Base-by-base conservation (phyloP, 108 stramenopile genomes). In the Nitzschia palea region DNA sequence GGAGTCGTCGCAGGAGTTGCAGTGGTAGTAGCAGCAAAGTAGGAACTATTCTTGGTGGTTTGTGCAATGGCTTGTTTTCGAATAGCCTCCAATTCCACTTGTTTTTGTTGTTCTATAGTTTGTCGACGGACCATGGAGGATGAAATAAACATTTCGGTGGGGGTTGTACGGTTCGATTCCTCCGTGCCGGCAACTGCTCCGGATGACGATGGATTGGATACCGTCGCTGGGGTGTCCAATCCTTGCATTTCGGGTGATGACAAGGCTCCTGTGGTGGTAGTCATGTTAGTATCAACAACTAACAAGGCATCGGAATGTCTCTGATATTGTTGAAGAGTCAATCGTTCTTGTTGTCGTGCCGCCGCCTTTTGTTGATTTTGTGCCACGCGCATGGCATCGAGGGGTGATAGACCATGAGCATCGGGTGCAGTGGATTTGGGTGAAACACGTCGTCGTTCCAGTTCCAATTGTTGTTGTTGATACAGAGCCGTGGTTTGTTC, bases 351-450 rank as follows among this genome's bases (percentile, higher is more conserved):
- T 20, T 48, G 17, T 18, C 47, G 47, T 20, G 9, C 47, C 47
- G 47, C 47, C 17, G 47, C 47, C 47, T 48, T 48, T 48, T 48
- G 47, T 48, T 48, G 47, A 48, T 48, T 48, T 48, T 48, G 47
- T 18, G 47, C 47, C 4, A 48, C 47, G 4, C 47, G 47, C 47
- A 48, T 48, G 18, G 47, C 47, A 48, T 48, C 47, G 18, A 48
- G 22, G 8, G 47, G 47, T 4, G 47, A 48, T 20, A 48, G 22
- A 20, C 47, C 47, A 48, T 48, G 47, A 48, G 47, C 8, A 20
- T 48, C 47, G 18, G 47, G 47, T 20, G 47, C n/a, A n/a, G n/a
- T n/a, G n/a, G n/a, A n/a, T n/a, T n/a, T n/a, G n/a, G n/a, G n/a
- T n/a, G n/a, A n/a, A n/a, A n/a, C 18, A 20, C 47, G 47, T 48